Conservation (phyloP, 352 stramenopile genomes). For the Globisporangium rhizosaccharum region DNA sequence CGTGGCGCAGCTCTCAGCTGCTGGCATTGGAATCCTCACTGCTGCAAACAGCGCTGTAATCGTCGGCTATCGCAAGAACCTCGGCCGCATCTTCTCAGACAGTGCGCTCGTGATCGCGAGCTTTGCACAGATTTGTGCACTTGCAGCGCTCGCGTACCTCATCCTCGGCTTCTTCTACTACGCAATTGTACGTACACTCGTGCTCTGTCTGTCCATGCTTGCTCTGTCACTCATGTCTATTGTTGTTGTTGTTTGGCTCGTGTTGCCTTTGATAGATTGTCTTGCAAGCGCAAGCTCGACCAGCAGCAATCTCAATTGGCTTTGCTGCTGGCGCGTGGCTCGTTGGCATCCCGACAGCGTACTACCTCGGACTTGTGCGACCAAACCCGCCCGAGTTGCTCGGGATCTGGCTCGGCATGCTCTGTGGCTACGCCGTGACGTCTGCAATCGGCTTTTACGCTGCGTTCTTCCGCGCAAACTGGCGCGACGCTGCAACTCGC, state of each 20-base stretch:
- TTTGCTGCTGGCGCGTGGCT: constrained; percentile 66
- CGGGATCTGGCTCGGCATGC: constrained; percentile 69
- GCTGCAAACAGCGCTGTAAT: constrained; percentile 38
- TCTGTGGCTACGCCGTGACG: constrained; percentile 71
- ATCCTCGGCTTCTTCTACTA: constrained; percentile 82
- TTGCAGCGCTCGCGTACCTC: constrained; percentile 59
- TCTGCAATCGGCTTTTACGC: constrained; percentile 56
- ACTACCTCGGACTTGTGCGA: constrained; percentile 52
- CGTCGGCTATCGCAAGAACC: constrained; percentile 30
- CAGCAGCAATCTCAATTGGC: constrained; percentile 45
- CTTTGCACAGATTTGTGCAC: constrained; percentile 53
- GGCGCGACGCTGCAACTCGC: constrained; percentile 40
- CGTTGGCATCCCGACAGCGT: constrained; percentile 65
- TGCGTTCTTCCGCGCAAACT: constrained; percentile 59
- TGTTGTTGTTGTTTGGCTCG: not conserved
- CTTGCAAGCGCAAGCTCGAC: constrained; percentile 56
- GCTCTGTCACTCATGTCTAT: not conserved
- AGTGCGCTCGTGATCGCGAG: constrained; percentile 52
- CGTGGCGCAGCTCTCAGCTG: constrained; percentile 45
- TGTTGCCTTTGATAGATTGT: constrained; percentile 36
- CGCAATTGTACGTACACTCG: constrained; percentile 36
- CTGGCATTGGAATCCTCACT: constrained; percentile 40
- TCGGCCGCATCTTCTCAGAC: constrained; percentile 72
- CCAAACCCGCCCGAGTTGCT: constrained; percentile 32
- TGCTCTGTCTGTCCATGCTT: not conserved